Base-by-base conservation (phyloP, 192 early-diverging fungal species). In the Ambispora gerdemannii region DNA sequence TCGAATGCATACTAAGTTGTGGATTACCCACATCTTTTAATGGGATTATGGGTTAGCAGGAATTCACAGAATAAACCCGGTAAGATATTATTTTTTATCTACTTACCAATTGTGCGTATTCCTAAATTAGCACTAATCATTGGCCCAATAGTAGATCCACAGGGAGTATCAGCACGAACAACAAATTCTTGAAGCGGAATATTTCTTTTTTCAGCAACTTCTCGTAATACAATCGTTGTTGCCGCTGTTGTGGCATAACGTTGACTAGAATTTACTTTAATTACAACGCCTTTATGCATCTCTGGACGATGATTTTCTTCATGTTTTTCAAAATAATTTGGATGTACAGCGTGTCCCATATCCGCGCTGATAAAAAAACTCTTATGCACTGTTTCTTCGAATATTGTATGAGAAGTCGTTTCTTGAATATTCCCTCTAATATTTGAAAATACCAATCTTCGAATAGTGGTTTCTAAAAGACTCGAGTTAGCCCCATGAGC, bases 211-310 rank as follows among this genome's bases (percentile, higher is more conserved):
- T 86, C 83, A 65, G 92, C 95, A 55, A 91, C 82, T 65, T 94
- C 88, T 50, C 87, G 87, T 66, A 93, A 80, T 28, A 93, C 81
- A 3, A 89, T 72, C 27, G 86, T 84, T 6, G 91, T 91, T 19
- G 83, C 88, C 19, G 90, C 82, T 3, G 90, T 93, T 59, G 89
- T 91, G 6, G 89, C 89, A 63, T 93, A 93, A 35, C 90, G 86
- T 83, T 97, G 95, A 83, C 98, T 99, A 52, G 96, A 93, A 70
- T 99, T 99, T 51, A 90, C 75, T 87, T 99, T 99, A 76, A 99
- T 92, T 22, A 96, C 95, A 47, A 94, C 88, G 19, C 97, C 97
- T 73, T 91, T 88, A 78, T 97, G 91, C 86, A 97, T 91, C 52
- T 83, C 74, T 3, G 96, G 96, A 8, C 91, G 86, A 77, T 99